These are phyloP conservation scores for Leucocoprinus sp. DNA, from an alignment of 768 basidiomycete genomes.

Conservation along the genomic window DNA sequence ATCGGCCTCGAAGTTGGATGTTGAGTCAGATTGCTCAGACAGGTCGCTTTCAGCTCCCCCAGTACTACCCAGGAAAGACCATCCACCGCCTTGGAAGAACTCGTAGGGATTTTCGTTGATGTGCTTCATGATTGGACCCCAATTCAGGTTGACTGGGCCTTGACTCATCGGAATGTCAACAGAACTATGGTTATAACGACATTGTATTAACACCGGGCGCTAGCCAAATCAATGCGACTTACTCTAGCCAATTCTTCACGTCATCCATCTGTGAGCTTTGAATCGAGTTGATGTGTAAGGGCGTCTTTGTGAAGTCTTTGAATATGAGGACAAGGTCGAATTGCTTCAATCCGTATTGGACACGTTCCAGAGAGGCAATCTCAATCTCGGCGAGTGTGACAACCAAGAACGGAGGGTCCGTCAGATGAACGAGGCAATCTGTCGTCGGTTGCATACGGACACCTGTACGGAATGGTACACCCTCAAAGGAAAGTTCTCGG, in stretches of 20 bases:
- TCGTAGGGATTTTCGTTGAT: slow-evolving; percentile 93
- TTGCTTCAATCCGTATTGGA: slow-evolving; percentile 92
- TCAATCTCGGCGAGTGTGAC: slow-evolving; percentile 93
- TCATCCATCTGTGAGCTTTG: slow-evolving; percentile 87
- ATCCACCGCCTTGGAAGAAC: slow-evolving; percentile 96
- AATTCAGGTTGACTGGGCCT: slow-evolving; percentile 95
- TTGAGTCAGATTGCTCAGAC: slow-evolving; percentile 38
- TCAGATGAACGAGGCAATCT: slow-evolving; percentile 91
- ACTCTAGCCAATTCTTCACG: slow-evolving; percentile 99
- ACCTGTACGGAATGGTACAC: slow-evolving; percentile 93
- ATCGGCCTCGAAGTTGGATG: slow-evolving; percentile 49
- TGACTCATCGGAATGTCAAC: slow-evolving; percentile 96
- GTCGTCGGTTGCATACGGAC: slow-evolving; percentile 94
- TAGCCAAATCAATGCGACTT: slow-evolving; percentile 23
- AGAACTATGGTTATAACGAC: slow-evolving; percentile 46
- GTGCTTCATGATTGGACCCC: slow-evolving; percentile 98
- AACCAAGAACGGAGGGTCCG: slow-evolving; percentile 93
- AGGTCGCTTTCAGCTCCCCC: slow-evolving; percentile 52
- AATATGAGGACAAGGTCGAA: slow-evolving; percentile 97
- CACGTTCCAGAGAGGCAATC: slow-evolving; percentile 93
- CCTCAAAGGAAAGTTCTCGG: slow-evolving; percentile 93
- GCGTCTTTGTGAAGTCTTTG: slow-evolving; percentile 89
- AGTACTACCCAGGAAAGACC: slow-evolving; percentile 79
- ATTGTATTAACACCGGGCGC: slow-evolving; percentile 8
- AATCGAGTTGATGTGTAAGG: slow-evolving; percentile 95